These are phyloP conservation scores for Wallemia hederae DNA, from an alignment of 1,284 basidiomycete species.

Conservation along the genomic window DNA sequence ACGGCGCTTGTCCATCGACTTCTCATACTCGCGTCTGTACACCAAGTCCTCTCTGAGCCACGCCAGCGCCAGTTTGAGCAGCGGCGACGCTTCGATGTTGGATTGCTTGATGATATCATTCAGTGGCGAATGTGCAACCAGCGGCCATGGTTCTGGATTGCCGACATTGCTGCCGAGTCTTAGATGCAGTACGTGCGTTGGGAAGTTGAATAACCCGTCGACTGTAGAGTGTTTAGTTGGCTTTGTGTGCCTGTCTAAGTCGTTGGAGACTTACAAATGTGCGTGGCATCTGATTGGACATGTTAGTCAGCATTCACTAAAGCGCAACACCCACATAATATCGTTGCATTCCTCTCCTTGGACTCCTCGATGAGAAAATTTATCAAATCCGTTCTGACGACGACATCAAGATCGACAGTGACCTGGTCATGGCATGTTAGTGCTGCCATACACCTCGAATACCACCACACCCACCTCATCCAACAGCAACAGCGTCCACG, in stretches of 20 bases:
- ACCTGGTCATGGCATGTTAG: conserved; percentile 22
- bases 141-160: conserved; percentile 37
- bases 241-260: background rate
- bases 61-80: conserved; percentile 43
- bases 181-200: conserved; percentile 70
- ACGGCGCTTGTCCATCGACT: conserved; percentile 28
- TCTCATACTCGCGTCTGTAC: conserved; percentile 27
- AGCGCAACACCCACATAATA: conserved; percentile 35
- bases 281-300: conserved; percentile 48
- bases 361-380: conserved; percentile 64
- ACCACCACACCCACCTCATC: conserved; percentile 35
- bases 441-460: background rate
- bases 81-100: conserved; percentile 16
- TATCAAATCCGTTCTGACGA: conserved; percentile 72
- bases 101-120: conserved; percentile 4
- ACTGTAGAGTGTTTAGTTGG: conserved; percentile 14
- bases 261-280: conserved; percentile 27
- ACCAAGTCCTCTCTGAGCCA: conserved; percentile 64
- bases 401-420: conserved; percentile 92
- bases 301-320: background rate
- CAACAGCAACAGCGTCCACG: conserved; percentile 74
- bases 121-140: conserved; percentile 10
- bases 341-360: conserved; percentile 49
- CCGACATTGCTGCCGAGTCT: conserved; percentile 36
- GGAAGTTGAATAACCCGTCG: conserved; percentile 58